These are phyloP conservation scores for Kernera saxatilis DNA, from an alignment of 345 rosid genomes.

Conservation along the genomic window DNA sequence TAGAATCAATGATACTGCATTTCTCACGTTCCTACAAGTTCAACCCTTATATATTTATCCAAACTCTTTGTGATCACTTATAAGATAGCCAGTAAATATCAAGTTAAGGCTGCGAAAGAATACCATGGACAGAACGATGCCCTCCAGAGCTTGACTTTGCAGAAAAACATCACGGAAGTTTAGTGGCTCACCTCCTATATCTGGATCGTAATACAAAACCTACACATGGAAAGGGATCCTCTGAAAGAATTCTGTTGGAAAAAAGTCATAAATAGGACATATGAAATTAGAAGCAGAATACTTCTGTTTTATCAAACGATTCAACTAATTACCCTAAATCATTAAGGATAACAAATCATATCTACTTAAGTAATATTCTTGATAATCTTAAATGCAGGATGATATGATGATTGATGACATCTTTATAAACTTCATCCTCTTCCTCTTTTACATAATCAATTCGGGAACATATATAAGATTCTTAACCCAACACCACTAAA, in stretches of 20 bases:
- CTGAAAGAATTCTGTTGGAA: not conserved
- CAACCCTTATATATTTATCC: not conserved
- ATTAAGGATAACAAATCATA: not conserved
- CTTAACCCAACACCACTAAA: not conserved
- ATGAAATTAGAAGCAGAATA: not conserved
- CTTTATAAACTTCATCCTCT: not conserved
- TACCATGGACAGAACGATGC: slow-evolving; percentile 83
- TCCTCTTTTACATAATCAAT: not conserved
- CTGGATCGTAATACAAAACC: slow-evolving; percentile 85
- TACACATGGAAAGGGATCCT: slow-evolving; percentile 29
- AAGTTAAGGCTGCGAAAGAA: slow-evolving; percentile 10
- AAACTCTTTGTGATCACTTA: slow-evolving; percentile 4
- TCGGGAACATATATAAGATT: not conserved
- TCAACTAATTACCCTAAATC: not conserved
- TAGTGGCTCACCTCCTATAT: slow-evolving; percentile 74
- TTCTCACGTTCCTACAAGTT: not conserved
- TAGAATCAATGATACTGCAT: not conserved
- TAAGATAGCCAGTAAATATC: not conserved
- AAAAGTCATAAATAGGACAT: not conserved
- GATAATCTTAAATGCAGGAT: not conserved
- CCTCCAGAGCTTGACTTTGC: slow-evolving; percentile 95
- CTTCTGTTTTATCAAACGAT: not conserved
- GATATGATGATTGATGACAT: not conserved
- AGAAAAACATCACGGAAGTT: slow-evolving; percentile 89
- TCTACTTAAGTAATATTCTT: not conserved